Conservation (phyloP, 2,329 filamentous ascomycete genomes). For the Colletotrichum lini region DNA sequence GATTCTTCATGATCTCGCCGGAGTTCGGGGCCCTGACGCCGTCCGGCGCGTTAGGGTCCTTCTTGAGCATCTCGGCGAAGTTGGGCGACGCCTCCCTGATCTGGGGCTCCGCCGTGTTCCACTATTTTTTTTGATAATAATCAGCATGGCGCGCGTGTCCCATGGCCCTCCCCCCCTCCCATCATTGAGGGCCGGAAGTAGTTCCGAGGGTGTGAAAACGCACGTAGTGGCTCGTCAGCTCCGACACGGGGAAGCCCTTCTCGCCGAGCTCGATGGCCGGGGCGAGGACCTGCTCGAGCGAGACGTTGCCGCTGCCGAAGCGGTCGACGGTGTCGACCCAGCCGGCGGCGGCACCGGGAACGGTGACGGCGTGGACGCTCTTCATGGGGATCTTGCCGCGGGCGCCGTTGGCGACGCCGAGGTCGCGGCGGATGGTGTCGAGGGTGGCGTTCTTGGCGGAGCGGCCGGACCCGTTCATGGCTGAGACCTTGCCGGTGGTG, state of each 20-base stretch:
- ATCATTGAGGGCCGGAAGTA: too few species aligned
- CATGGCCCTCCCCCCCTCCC: too few species aligned
- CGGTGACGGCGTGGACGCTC: constrained; percentile 86
- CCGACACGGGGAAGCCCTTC: constrained; percentile 89
- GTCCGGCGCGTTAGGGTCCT: constrained; percentile 75
- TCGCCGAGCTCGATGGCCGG: constrained; percentile 91
- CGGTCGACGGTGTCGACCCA: constrained; percentile 92
- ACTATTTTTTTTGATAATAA: constrained; percentile 64
- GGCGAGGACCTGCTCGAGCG: constrained; percentile 80
- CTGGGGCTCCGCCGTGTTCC: constrained; percentile 74
- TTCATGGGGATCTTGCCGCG: constrained; percentile 76
- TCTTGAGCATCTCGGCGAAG: constrained; percentile 88
- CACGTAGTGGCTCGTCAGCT: constrained; percentile 79
- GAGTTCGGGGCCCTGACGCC: constrained; percentile 82
- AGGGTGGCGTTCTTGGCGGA: constrained; percentile 78
- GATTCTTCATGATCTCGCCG: constrained; percentile 92
- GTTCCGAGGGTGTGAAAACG: constrained; percentile 51
- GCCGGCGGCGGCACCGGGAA: constrained; percentile 91
- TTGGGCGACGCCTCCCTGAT: constrained; percentile 87
- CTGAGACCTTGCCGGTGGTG: constrained; percentile 83
- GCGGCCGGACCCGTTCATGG: constrained; percentile 94
- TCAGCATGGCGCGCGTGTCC: too few species aligned
- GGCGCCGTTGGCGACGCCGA: constrained; percentile 74
- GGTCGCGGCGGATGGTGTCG: constrained; percentile 77
- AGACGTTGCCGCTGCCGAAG: constrained; percentile 90